Evolutionary conservation across 2,329 filamentous ascomycete genomes (phyloP), one percentile per base, ranked within the genome.

Genomic region (Blastomyces gilchristii): DNA sequence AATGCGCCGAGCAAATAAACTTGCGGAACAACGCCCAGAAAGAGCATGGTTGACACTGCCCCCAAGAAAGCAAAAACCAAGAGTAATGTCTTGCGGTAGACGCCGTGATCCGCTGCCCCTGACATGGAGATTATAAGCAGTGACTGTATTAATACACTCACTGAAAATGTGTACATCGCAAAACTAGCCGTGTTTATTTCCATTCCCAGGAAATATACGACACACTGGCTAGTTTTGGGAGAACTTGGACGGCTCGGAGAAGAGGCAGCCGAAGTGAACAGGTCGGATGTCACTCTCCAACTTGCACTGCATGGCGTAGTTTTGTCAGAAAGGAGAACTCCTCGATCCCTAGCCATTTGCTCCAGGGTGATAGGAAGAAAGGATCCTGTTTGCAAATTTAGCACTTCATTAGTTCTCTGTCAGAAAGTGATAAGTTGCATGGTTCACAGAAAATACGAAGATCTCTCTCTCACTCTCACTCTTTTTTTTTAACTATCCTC

Each of bases 281-380:
- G 67, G 68, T 66, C 60, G 34, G 63, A 77, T 52, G 72, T 68
- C 62, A 78, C 74, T 62, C 82, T 83, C 70, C 85, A 84, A 66
- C 82, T 86, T 65, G 85, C 81, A 65, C 82, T 85, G 78, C 93
- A 97, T 56, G 91, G 87, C 41, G 83, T 89, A 28, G 78, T 85
- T 63, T 82, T 87, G 74, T 97, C 90, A 60, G 86, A 87, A 34
- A 93, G 80, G 8, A 97, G 83, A 43, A 96, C 89, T 57, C 94
- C 94, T 74, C 92, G 92, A 72, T 96, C 93, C 70, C 94, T 85
- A 14, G 94, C 92, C 62, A 99, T 85, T 67, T 94, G 92, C 75
- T 99, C 94, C 65, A 99, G 83, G 3, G 94, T 89, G 65, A 99
- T 96, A 31, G 94, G 94, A 66, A 99, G 92, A 76, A 99, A 99